A percentile compares a stretch with the other conserved stretches of the same genome.
These are phyloP conservation scores for Nothophytophthora sp. DNA, from an alignment of 352 stramenopile genomes.

Conservation along the genomic window DNA sequence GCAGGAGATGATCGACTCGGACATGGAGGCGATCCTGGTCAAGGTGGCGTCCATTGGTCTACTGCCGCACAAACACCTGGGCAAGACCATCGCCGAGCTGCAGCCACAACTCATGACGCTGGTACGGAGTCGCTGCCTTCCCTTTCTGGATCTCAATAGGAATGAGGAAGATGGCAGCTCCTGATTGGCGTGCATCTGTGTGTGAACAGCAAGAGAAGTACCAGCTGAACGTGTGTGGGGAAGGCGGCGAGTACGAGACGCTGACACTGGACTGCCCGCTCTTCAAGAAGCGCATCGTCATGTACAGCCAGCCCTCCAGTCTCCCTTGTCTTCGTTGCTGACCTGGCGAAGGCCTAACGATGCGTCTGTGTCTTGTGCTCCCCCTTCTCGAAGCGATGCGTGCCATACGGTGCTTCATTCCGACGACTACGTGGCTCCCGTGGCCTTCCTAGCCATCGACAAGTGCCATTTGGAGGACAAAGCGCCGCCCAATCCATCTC, in stretches of 20 bases:
- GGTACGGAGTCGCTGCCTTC: slow-evolving; percentile 14
- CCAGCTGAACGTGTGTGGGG: slow-evolving; percentile 98
- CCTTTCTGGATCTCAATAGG: not conserved
- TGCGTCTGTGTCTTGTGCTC: slow-evolving; percentile 3
- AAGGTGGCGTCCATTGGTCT: slow-evolving; percentile 96
- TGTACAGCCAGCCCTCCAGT: slow-evolving; percentile 65
- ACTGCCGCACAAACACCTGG: slow-evolving; percentile 81
- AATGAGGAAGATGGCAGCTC: too few relatives aligned
- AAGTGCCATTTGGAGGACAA: slow-evolving; percentile 92
- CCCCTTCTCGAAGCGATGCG: slow-evolving; percentile 60
- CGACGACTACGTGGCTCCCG: slow-evolving; percentile 91
- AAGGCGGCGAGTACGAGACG: slow-evolving; percentile 99
- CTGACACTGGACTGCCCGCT: slow-evolving; percentile 97
- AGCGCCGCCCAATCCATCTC: slow-evolving; percentile 32
- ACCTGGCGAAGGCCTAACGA: too few relatives aligned
- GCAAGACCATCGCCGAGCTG: slow-evolving; percentile 87
- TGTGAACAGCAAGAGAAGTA: slow-evolving; percentile 90
- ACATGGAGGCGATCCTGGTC: slow-evolving; percentile 96
- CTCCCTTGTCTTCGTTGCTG: too few relatives aligned
- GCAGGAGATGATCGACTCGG: slow-evolving; percentile 94
- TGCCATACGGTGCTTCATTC: slow-evolving; percentile 93
- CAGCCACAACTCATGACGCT: slow-evolving; percentile 90
- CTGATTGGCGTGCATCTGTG: not conserved
- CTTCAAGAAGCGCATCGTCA: slow-evolving; percentile 93
- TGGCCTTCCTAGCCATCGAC: slow-evolving; percentile 93